Conservation (phyloP, 495 filamentous ascomycete genomes). For the Penicillium coffeae region DNA sequence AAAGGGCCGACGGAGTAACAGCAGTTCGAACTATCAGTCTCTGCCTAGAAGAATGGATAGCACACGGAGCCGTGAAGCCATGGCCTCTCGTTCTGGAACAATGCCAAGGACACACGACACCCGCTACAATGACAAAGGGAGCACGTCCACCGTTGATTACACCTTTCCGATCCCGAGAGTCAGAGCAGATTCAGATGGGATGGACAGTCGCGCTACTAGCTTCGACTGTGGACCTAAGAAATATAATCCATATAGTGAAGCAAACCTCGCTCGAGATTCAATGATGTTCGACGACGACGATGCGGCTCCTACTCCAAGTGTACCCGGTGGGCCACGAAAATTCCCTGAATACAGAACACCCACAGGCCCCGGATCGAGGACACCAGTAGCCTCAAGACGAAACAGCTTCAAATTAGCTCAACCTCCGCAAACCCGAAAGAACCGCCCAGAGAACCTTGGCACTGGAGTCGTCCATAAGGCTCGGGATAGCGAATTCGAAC, state of each 20-base stretch:
- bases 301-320: conserved; percentile 82
- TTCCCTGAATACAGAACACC: conserved; percentile 34
- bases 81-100: conserved; percentile 22
- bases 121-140: conserved; percentile 68
- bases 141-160: conserved; percentile 67
- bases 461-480: conserved; percentile 31
- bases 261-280: conserved; percentile 21
- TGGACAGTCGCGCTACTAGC: conserved; percentile 66
- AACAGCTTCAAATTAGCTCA: conserved; percentile 63
- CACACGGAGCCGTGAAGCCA: conserved; percentile 47
- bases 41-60: conserved; percentile 62
- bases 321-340: conserved; percentile 74
- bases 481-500: conserved; percentile 26
- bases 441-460: conserved; percentile 37
- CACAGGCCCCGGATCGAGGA: conserved; percentile 44
- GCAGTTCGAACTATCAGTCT: conserved; percentile 69
- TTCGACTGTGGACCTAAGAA: conserved; percentile 61
- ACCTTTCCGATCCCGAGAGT: conserved; percentile 42
- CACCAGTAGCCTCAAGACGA: conserved; percentile 45
- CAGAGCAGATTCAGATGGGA: conserved; percentile 51
- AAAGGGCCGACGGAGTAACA: conserved; percentile 70
- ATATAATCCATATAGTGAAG: conserved; percentile 27
- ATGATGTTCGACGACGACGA: conserved; percentile 54
- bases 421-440: conserved; percentile 34
- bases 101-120: conserved; percentile 27